Percentiles rank a stretch among this genome's conserved stretches.
phyloP scores from a whole-genome alignment of 768 basidiomycete species.

The Guyanaporus albipodus region DNA sequence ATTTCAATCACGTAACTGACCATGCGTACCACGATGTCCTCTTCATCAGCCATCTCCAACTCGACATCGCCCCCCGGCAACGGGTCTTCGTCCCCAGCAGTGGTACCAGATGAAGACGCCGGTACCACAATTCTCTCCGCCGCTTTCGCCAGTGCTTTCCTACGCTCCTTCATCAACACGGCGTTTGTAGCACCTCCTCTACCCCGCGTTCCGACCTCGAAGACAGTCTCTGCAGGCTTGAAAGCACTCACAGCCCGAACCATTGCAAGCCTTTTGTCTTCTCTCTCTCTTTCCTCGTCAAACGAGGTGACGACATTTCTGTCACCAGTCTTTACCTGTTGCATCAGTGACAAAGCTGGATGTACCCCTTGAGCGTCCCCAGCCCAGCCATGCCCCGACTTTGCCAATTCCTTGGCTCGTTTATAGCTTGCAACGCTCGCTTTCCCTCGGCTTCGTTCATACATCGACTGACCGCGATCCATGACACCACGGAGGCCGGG shows the following conservation, averaged over 20 bases:
- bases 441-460: constrained; percentile 89
- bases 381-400: constrained; percentile 63
- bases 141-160: constrained; percentile 72
- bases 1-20: neutral
- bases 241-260: constrained; percentile 78
- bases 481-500: constrained; percentile 73
- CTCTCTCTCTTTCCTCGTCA: constrained; percentile 35
- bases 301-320: constrained; percentile 11
- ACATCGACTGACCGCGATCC: constrained; percentile 87
- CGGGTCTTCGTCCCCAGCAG: constrained; percentile 34
- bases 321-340: constrained; percentile 34
- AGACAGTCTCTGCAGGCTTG: constrained; percentile 82
- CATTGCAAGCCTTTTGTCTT: constrained; percentile 56
- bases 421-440: constrained; percentile 83
- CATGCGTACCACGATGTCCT: constrained; percentile 59
- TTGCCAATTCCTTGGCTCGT: constrained; percentile 84
- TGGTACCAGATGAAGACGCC: constrained; percentile 28
- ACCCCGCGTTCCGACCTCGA: constrained; percentile 81
- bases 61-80: constrained; percentile 26
- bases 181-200: constrained; percentile 53
- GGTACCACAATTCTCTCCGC: constrained; percentile 42
- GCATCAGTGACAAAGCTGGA: constrained; percentile 53
- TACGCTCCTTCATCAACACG: constrained; percentile 82
- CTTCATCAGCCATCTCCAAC: constrained; percentile 75
- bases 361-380: constrained; percentile 60